Evolutionary conservation across 1,139 yeast species (phyloP), one percentile per base, ranked within the genome.

Genomic region (Debaryomyces sp.): DNA sequence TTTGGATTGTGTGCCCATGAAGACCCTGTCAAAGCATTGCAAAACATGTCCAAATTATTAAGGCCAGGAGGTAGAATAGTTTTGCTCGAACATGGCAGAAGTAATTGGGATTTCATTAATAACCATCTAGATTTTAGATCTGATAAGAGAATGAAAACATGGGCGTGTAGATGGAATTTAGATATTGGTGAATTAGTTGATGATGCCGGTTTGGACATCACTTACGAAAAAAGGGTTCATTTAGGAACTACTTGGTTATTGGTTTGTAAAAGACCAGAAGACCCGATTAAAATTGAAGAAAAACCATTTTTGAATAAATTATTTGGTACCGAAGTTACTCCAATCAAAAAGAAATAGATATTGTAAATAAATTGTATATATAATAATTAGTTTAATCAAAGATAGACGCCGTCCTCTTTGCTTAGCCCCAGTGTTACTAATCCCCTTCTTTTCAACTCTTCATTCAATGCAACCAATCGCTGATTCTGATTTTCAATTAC

Each of bases 111-210:
- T 45, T 82, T 87, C 50, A 79, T 94, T 55, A 94, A 95, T 66
- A 80, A 84, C 40, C 84, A 88, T 52, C 75, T 94, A 67, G 98
- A 94, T 66, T 82, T 83, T 54, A 78, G 95, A 55, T 92, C 97
- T 6, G 91, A 84, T 49, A 81, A 83, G 56, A 85, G 97, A 69
- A 82, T 92, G 73, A 81, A 87, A 54, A 85, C 87, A 10, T 94
- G 98, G 98, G 98, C 97, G 3, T 94, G 99, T 68, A 76, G 98
- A 62, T 94, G 98, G 97, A 94, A 94, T 62, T 74, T 94, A 54
- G 98, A 94, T 62, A 89, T 94, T 56, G 96, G 91, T 30, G 94
- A 86, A 58, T 77, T 94, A 46, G 77, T 94, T 27, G 92, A 88
- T 60, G 84, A 83, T 52, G 86, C 96, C 12, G 97, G 96, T 0